Base-by-base conservation (phyloP, 805 yeast species). In the Zygotorulaspora chibaensis region DNA sequence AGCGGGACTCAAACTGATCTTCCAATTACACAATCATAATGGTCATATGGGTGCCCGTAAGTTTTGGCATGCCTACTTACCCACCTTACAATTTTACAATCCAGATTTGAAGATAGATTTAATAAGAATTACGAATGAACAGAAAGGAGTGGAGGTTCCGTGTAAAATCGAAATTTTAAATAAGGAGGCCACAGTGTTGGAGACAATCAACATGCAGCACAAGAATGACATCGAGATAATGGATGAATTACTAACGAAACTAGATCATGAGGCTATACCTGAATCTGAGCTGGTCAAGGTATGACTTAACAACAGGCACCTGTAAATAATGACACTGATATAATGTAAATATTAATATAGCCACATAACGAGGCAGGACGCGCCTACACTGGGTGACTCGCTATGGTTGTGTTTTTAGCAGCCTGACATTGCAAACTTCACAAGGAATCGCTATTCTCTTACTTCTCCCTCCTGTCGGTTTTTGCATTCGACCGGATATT, bases 51-150 rank as follows among this genome's bases (percentile, higher is more conserved):
- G 90, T 1, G 77, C 85, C 45, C 79, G 82, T 56, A 76, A 77
- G 53, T 87, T 89, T 66, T 86, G 95, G 93, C 79, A 77, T 55
- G 68, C 72, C 42, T 76, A 80, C 66, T 70, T 89, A 46, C 95
- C 93, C 20, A 80, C 89, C 6, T 72, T 89, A 51, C 82, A 80
- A 62, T 89, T 85, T 65, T 90, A 87, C 69, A 89, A 89, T 64
- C 90, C 91, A n/a, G 68, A 70, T 36, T 59, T 85, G 23, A 75
- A 79, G 18, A 79, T 87, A 45, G 72, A 74, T 18, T 83, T 87
- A 29, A 68, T 75, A 11, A 72, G 89, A 54, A 72, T 84, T 36
- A 68, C 71, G 33, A 61, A 67, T 39, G 48, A 48, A n/a, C 47
- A 57, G 42, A 60, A 57, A 27, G 47, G 45, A 8, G 46, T 35